Evolutionary conservation across 225 moss, liverwort and hornwort genomes (phyloP), one percentile per base, ranked within the genome.

Genomic region (Polytrichum commune): DNA sequence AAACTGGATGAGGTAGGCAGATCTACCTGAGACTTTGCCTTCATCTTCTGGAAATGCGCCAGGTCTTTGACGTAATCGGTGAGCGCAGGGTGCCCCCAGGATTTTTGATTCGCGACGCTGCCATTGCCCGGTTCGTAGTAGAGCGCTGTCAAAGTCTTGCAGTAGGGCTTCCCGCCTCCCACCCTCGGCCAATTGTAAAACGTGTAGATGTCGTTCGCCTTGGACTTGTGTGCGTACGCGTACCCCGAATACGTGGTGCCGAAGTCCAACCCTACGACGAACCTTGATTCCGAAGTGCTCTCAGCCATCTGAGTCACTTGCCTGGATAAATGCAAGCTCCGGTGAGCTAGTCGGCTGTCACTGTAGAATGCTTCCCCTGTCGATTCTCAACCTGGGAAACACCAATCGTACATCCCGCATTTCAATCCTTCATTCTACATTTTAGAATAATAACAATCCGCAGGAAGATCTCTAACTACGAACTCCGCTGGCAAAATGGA

Each of bases 191-290:
- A 87, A 57, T 83, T 78, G 75, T 81, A 87, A 65, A 77, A 83
- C 1, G 78, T 80, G 8, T 70, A 71, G 2, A 88, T 71, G 1
- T 84, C 70, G 1, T 83, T 81, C 6, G 88, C 78, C 1, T 86
- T 76, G 5, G 76, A 10, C 1, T 55, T 77, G 16, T 66, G 75
- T 5, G 86, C 81, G 26, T 80, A 92, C 4, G 88, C 92, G 25
- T 88, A 90, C 0, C 90, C 92, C 18, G 88, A 88, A 56, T 70
- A 92, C 0, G 88, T 88, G 1, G 90, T 92, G 0, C 90, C 92
- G 54, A 90, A 92, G 67, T 90, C 90, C 26, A 92, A 67, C 1
- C 90, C 90, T 18, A 92, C 83, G 46, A 78, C 64, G 8, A 78
- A 62, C 29, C 73, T 78, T 3, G 78, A 55, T 38, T 77, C 73